Base-by-base conservation (phyloP, 495 filamentous ascomycete species). In the Aspergillus kassunensis region DNA sequence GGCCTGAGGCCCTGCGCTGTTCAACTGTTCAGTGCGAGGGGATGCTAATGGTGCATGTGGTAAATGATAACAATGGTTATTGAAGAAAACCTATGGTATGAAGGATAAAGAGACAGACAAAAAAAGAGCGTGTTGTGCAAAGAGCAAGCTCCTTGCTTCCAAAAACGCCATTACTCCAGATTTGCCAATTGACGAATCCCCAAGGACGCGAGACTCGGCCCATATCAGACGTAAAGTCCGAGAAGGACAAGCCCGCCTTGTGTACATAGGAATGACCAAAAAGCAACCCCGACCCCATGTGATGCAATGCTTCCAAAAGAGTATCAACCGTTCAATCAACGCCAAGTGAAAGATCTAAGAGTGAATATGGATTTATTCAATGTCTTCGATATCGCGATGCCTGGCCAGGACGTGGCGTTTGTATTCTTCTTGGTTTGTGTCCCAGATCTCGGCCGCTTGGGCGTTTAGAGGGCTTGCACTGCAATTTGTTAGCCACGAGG, bases 401-500 rank as follows among this genome's bases (percentile, higher is more conserved):
- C 84, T 67, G 3, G 78, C 78, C 12, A 87, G 72, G n/a, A 86
- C 84, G 36, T 80, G 73, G 48, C 81, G 81, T 80, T 95, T 90
- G 79, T 90, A 99, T 59, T 95, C 89, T 37, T 80, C 79, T 33
- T 87, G 81, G 68, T 97, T 80, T 52, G 85, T 88, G 60, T 97
- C 93, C 95, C 95, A 97, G 23, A 97, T 77, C 65, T 96, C 89
- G 13, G 93, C 93, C 19, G 93, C 93, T 69, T 97, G 90, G 55
- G 90, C 93, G 63, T 99, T 99, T 50, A 99, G 75, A 0, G 93
- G 93, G 57, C 89, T 95, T 53, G 93, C 83, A 66, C 93, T 98
- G 57, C 50, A 4, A 23, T 6, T 27, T 2, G 40, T 50, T 35
- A 42, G 44, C 16, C 49, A 69, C 55, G 13, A 45, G 6, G n/a